Conservation (phyloP, 495 filamentous ascomycete genomes). For the Tetracladium setigerum region DNA sequence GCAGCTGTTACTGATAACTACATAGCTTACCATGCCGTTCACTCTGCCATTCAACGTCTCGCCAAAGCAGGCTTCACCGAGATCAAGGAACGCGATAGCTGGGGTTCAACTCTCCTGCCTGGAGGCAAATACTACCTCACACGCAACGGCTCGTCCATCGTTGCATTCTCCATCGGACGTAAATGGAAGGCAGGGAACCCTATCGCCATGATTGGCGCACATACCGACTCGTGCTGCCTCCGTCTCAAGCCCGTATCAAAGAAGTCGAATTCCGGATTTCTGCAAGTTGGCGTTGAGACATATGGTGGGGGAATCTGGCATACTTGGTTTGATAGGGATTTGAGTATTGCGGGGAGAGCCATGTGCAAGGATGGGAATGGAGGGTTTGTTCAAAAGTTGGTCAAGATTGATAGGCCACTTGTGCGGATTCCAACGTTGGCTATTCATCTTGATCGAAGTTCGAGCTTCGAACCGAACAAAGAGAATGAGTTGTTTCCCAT, state of each 20-base stretch:
- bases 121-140: conserved; percentile 97
- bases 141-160: conserved; percentile 85
- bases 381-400: conserved; percentile 71
- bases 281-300: conserved; percentile 93
- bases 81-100: conserved; percentile 88
- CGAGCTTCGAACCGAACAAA: conserved; percentile 88
- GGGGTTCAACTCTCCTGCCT: conserved; percentile 69
- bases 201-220: conserved; percentile 91
- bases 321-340: conserved; percentile 91
- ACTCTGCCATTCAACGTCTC: conserved; percentile 65
- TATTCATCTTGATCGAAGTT: conserved; percentile 82
- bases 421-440: conserved; percentile 87
- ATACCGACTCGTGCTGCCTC: conserved; percentile 89
- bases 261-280: conserved; percentile 72
- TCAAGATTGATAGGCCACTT: conserved; percentile 87
- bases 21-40: conserved; percentile 89
- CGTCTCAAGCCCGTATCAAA: conserved; percentile 92
- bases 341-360: conserved; percentile 82
- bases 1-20: conserved; percentile 11
- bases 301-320: conserved; percentile 87
- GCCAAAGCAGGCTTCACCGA: conserved; percentile 75
- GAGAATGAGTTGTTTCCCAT: conserved; percentile 95
- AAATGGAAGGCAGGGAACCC: conserved; percentile 93
- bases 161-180: conserved; percentile 89
- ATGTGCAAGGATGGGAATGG: conserved; percentile 71